Conservation (phyloP, 2,329 filamentous ascomycete genomes). For the Alternaria sp. region DNA sequence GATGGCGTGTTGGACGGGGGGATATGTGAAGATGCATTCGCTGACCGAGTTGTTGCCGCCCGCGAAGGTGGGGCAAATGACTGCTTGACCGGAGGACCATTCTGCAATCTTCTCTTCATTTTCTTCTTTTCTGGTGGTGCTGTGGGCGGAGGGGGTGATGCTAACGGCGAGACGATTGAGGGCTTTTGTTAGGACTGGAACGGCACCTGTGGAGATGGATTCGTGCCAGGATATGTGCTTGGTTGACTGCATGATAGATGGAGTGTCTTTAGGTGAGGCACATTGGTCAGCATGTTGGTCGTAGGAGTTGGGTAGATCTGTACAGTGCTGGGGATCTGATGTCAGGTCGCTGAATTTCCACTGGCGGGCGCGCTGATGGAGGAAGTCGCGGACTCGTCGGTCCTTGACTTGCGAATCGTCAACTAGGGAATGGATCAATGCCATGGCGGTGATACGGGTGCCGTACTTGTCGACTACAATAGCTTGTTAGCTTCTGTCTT, state of each 20-base stretch:
- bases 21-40: slow-evolving; percentile 67
- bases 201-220: neutral
- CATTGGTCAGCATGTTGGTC: neutral
- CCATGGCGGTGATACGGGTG: slow-evolving; percentile 43
- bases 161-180: slow-evolving; percentile 19
- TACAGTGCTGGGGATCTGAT: slow-evolving; percentile 30
- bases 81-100: slow-evolving; percentile 21
- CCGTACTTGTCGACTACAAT: slow-evolving; percentile 36
- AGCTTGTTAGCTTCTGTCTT: slow-evolving; percentile 13
- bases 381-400: slow-evolving; percentile 37
- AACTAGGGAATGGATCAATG: slow-evolving; percentile 36
- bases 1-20: slow-evolving; percentile 63
- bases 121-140: neutral
- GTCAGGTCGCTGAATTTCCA: slow-evolving; percentile 39
- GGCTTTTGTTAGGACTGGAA: slow-evolving; percentile 15
- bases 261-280: neutral
- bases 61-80: slow-evolving; percentile 65
- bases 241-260: neutral
- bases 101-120: neutral
- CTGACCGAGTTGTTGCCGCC: slow-evolving; percentile 67
- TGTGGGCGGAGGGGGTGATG: neutral
- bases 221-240: slow-evolving; percentile 29
- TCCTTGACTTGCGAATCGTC: slow-evolving; percentile 36
- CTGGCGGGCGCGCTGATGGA: slow-evolving; percentile 43
- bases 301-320: slow-evolving; percentile 36